These are phyloP conservation scores for Lophiotrema nucula DNA, from an alignment of 495 filamentous ascomycete genomes.

Conservation along the genomic window DNA sequence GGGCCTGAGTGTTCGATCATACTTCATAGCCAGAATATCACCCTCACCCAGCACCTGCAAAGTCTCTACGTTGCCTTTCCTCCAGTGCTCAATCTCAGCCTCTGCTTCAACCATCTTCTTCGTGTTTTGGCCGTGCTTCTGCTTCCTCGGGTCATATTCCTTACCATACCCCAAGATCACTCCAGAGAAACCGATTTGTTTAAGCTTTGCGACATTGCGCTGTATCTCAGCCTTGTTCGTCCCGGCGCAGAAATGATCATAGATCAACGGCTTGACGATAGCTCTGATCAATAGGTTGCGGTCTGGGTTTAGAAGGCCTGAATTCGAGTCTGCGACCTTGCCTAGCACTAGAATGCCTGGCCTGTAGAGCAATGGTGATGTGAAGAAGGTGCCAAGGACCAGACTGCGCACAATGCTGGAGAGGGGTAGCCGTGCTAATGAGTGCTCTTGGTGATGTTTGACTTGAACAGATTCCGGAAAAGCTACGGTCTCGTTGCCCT, in stretches of 20 bases:
- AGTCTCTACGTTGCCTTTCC: slow-evolving; percentile 69
- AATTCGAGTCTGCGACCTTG: no score
- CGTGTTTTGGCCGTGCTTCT: slow-evolving; percentile 33
- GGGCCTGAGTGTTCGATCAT: slow-evolving; percentile 28
- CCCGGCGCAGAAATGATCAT: slow-evolving; percentile 80
- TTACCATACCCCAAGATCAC: slow-evolving; percentile 73
- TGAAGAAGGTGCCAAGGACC: no score
- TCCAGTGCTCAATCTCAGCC: slow-evolving; percentile 68
- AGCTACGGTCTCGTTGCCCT: no score
- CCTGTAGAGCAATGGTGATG: no score
- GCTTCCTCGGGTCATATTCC: slow-evolving; percentile 61
- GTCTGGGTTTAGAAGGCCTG: no score
- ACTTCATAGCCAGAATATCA: slow-evolving; percentile 85
- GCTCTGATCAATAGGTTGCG: no score
- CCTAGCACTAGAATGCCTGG: no score
- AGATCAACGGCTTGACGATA: slow-evolving; percentile 77
- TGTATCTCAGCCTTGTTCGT: slow-evolving; percentile 62
- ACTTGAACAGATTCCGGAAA: no score
- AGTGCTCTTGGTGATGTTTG: no score
- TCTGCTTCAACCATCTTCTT: slow-evolving; percentile 35
- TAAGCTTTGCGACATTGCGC: slow-evolving; percentile 17
- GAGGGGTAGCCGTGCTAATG: no score
- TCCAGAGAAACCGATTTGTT: slow-evolving; percentile 62
- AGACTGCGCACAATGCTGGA: no score
- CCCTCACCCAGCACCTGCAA: slow-evolving; percentile 67